Evolutionary conservation across 225 moss, liverwort and hornwort genomes (phyloP).

Genomic region (Polytrichum formosum): DNA sequence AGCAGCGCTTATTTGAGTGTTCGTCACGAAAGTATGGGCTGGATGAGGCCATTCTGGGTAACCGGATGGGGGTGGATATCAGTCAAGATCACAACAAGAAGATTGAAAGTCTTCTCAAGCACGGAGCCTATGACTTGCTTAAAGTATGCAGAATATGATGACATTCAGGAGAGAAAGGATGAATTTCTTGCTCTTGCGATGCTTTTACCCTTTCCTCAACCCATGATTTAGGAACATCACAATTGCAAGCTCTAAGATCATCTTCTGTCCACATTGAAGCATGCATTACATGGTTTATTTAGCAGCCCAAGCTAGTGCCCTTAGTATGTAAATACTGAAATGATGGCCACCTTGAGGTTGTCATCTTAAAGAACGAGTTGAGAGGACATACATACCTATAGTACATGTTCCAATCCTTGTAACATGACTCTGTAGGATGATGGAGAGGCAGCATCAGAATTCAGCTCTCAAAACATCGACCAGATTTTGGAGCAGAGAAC

Average conservation of each 20-base stretch:
- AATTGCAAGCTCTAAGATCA: too few species aligned
- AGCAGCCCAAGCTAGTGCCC: too few species aligned
- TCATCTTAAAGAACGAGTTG: too few species aligned
- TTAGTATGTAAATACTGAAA: too few species aligned
- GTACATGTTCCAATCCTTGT: background rate
- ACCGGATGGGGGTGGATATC: constrained; percentile 65
- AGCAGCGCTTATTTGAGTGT: constrained; percentile 80
- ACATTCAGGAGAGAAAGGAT: background rate
- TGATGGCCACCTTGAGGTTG: too few species aligned
- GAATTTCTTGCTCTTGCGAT: background rate
- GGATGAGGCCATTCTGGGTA: constrained; percentile 85
- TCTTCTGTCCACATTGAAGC: too few species aligned
- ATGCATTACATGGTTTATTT: too few species aligned
- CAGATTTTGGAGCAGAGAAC: constrained; percentile 78
- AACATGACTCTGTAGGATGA: constrained; percentile 43
- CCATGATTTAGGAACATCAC: too few species aligned
- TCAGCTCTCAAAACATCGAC: constrained; percentile 71
- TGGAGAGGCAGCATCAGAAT: constrained; percentile 66
- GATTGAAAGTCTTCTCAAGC: constrained; percentile 74
- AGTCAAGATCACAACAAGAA: constrained; percentile 55
- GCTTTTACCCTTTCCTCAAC: too few species aligned
- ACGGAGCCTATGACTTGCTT: constrained; percentile 84
- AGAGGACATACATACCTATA: too few species aligned
- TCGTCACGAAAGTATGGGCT: constrained; percentile 83
- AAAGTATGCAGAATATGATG: constrained; percentile 40